Conservation (phyloP, 805 yeast genomes). For the Myxozyma monticola region DNA sequence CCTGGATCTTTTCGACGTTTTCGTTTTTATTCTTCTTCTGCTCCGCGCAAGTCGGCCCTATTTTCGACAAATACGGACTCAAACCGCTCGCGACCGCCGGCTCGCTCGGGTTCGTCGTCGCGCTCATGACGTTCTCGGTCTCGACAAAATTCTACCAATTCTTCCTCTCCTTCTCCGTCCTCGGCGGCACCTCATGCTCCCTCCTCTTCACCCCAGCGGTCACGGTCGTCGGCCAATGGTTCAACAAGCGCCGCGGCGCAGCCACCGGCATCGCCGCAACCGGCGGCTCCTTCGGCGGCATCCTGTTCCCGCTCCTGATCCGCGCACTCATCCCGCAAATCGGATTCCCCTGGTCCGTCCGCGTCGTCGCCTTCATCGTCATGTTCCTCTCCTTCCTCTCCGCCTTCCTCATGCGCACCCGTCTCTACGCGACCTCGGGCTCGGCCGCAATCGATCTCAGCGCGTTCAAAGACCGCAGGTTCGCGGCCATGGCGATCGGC, state of each 20-base stretch:
- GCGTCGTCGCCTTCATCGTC: conserved; percentile 48
- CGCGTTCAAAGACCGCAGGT: conserved; percentile 35
- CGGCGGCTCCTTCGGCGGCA: conserved; percentile 70
- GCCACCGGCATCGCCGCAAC: conserved; percentile 64
- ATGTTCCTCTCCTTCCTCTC: conserved; percentile 37
- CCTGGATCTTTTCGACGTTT: conserved; percentile 64
- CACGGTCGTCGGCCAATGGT: conserved; percentile 64
- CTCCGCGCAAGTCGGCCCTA: conserved; percentile 52
- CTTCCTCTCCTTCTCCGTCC: conserved; percentile 54
- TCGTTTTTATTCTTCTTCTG: conserved; percentile 43
- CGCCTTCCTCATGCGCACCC: conserved; percentile 42
- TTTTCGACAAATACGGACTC: conserved; percentile 65
- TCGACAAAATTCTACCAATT: conserved; percentile 58
- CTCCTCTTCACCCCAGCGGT: conserved; percentile 54
- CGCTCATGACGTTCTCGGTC: conserved; percentile 54
- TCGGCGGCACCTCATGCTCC: conserved; percentile 49
- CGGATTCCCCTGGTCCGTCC: conserved; percentile 64
- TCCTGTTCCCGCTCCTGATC: conserved; percentile 57
- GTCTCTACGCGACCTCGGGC: conserved; percentile 30
- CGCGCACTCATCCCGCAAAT: conserved; percentile 46
- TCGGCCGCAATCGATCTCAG: conserved; percentile 25
- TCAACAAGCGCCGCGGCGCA: conserved; percentile 53
- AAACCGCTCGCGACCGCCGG: conserved; percentile 47
- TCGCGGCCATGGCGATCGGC: conserved; percentile 34
- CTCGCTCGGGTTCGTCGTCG: conserved; percentile 46